Evolutionary conservation across 257 asterid species (phyloP).

Genomic region (Lavandula angustifolia): DNA sequence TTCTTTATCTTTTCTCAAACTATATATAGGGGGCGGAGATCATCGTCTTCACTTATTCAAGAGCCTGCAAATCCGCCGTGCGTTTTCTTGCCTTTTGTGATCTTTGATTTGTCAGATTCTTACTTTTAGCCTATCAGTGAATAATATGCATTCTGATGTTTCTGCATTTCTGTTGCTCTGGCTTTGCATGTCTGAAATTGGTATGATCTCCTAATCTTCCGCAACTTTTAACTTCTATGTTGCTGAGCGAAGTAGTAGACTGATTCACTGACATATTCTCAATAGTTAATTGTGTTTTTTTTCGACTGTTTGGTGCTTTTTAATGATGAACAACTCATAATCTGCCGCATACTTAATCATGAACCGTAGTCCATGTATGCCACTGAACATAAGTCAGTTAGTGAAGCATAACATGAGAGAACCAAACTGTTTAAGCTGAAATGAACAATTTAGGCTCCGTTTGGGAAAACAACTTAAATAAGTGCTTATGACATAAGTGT

Average conservation of each 20-base stretch:
- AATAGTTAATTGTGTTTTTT: background rate
- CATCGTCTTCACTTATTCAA: conserved; percentile 23
- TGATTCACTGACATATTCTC: too few relatives aligned
- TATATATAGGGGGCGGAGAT: conserved; percentile 31
- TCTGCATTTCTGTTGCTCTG: background rate
- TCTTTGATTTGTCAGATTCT: background rate
- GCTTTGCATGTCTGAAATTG: background rate
- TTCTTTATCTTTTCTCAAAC: conserved; percentile 27
- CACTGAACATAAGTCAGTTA: background rate
- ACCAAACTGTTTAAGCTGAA: background rate
- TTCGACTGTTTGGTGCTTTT: background rate
- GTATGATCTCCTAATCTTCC: background rate
- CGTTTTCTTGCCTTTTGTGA: conserved; percentile 20
- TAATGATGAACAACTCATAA: background rate
- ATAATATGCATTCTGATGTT: background rate
- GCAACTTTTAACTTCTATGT: background rate
- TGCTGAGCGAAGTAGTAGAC: background rate
- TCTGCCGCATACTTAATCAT: background rate
- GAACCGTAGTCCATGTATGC: background rate
- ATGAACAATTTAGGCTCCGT: background rate
- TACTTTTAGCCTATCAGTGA: background rate
- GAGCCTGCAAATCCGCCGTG: conserved; percentile 30
- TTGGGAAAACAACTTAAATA: too few relatives aligned
- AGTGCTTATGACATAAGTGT: too few relatives aligned
- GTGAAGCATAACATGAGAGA: background rate